Evolutionary conservation across 176 grass and related monocot genomes (phyloP).

Genomic region (Chloris gayana): DNA sequence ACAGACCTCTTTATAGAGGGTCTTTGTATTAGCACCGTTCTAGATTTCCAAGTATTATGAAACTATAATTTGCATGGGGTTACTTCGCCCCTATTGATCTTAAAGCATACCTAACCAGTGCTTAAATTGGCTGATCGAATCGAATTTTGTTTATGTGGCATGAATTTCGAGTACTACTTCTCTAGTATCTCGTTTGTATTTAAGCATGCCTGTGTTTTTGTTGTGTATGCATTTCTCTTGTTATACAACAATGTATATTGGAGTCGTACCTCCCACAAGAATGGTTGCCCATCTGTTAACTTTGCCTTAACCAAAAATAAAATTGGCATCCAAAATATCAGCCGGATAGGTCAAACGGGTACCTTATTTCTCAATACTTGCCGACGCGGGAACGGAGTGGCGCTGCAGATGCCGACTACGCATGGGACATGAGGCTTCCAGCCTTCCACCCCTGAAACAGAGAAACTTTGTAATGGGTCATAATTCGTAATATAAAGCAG

Average conservation of each 20-base stretch:
- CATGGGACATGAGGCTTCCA: too few species aligned
- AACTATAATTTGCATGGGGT: background rate
- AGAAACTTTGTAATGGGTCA: background rate
- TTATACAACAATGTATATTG: background rate
- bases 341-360: too few species aligned
- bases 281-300: background rate
- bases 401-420: too few species aligned
- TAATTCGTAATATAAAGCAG: background rate
- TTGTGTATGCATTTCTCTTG: too few species aligned
- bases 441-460: background rate
- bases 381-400: too few species aligned
- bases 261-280: background rate
- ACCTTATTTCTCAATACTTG: too few species aligned
- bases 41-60: background rate
- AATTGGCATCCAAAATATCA: background rate
- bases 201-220: too few species aligned
- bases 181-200: too few species aligned
- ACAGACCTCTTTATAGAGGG: slow-evolving; percentile 24
- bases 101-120: background rate
- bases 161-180: background rate
- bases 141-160: background rate
- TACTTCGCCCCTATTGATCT: background rate
- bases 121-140: background rate
- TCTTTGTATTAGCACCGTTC: slow-evolving; percentile 6
- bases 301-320: background rate